These are phyloP conservation scores for Canavalia ensiformis DNA, from an alignment of 306 rosid species.

Conservation along the genomic window DNA sequence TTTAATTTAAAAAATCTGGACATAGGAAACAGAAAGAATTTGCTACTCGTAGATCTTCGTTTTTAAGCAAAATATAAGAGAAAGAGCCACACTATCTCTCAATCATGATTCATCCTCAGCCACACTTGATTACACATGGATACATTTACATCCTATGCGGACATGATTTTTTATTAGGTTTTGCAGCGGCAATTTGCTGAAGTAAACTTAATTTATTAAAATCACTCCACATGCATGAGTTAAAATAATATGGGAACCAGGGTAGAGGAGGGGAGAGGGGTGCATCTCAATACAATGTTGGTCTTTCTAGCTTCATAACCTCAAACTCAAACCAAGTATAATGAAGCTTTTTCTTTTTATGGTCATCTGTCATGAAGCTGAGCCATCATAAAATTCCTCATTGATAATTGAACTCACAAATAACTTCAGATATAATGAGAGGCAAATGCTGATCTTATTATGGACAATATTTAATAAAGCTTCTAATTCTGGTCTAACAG, in stretches of 20 bases:
- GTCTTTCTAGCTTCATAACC: neutral
- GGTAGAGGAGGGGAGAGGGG: neutral
- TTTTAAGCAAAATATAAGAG: neutral
- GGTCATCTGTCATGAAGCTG: neutral
- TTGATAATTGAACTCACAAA: neutral
- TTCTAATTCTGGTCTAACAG: neutral
- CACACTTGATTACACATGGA: neutral
- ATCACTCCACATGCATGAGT: neutral
- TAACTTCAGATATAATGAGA: neutral
- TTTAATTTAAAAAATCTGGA: neutral
- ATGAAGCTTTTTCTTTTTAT: neutral
- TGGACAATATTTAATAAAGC: neutral
- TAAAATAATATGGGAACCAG: neutral
- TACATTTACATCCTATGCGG: neutral
- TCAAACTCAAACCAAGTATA: neutral
- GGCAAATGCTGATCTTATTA: neutral
- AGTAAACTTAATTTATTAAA: neutral
- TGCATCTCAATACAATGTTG: neutral
- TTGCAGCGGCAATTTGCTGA: neutral
- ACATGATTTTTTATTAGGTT: slow-evolving; percentile 2
- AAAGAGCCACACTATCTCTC: neutral
- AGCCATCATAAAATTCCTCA: neutral
- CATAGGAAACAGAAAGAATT: neutral
- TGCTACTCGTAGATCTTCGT: neutral
- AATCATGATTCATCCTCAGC: neutral